These are phyloP conservation scores for Candida takata DNA, from an alignment of 805 yeast genomes.

Conservation along the genomic window DNA sequence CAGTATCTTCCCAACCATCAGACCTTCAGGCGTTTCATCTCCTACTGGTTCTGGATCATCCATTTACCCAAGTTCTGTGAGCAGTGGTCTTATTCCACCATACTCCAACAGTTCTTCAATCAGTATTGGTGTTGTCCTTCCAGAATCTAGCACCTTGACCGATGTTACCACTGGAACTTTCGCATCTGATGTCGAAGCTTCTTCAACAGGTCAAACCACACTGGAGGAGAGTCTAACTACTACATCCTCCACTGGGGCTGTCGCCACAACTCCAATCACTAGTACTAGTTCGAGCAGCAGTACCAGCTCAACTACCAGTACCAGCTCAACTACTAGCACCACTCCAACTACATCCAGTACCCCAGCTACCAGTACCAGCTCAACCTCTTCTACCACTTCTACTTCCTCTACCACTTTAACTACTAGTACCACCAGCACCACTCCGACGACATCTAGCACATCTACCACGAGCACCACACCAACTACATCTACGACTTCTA, in stretches of 20 bases:
- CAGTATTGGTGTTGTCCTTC: too few species aligned
- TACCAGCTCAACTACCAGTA: slow-evolving; percentile 1
- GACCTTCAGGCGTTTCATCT: too few species aligned
- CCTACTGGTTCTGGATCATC: too few species aligned
- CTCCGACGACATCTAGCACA: slow-evolving; percentile 6
- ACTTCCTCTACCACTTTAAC: slow-evolving; percentile 18
- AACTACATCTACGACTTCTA: slow-evolving; percentile 5
- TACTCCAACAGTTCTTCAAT: too few species aligned
- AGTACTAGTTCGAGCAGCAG: slow-evolving; percentile 4
- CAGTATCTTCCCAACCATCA: too few species aligned
- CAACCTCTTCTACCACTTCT: slow-evolving; percentile 14
- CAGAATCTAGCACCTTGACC: neutral
- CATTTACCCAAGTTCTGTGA: too few species aligned
- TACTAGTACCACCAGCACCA: slow-evolving; percentile 14
- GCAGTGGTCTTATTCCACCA: too few species aligned
- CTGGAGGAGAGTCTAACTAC: too few species aligned
- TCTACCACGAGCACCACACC: slow-evolving; percentile 11
- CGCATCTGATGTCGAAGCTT: neutral
- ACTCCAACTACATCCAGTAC: slow-evolving; percentile 3
- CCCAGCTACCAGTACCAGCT: slow-evolving; percentile 2
- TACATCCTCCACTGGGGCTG: slow-evolving; percentile 3
- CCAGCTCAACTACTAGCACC: slow-evolving; percentile 1
- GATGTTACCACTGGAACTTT: slow-evolving; percentile 2
- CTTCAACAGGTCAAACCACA: slow-evolving; percentile 6
- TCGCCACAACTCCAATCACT: slow-evolving; percentile 2